These are phyloP conservation scores for Leccinum disarticulatum DNA, from an alignment of 768 basidiomycete species.

Conservation along the genomic window DNA sequence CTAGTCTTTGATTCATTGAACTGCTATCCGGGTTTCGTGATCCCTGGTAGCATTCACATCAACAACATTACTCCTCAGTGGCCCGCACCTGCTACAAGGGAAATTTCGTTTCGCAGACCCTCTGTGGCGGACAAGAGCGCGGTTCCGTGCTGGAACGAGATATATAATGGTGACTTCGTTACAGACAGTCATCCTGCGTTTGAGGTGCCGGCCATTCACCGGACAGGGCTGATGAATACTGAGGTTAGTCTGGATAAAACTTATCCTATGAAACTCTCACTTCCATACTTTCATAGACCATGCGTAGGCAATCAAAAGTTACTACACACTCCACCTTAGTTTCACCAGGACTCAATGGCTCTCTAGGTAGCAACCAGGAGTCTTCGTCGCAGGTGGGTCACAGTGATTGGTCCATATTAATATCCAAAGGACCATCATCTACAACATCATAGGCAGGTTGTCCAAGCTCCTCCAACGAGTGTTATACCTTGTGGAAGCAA, in stretches of 20 bases:
- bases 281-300: background rate
- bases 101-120: background rate
- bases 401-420: background rate
- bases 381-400: slow-evolving; percentile 6
- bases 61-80: background rate
- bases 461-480: slow-evolving; percentile 14
- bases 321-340: background rate
- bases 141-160: background rate
- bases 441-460: slow-evolving; percentile 1
- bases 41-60: background rate
- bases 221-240: background rate
- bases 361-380: background rate
- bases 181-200: background rate
- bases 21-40: background rate
- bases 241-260: background rate
- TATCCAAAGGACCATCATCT: background rate
- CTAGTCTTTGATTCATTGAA: background rate
- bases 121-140: background rate
- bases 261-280: background rate
- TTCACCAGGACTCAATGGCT: background rate
- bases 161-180: background rate
- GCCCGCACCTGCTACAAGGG: background rate
- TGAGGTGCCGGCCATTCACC: background rate
- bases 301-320: background rate
- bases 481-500: slow-evolving; percentile 16